Evolutionary conservation across 257 asterid genomes (phyloP).

Genomic region (Parsonsia alboflavescens): DNA sequence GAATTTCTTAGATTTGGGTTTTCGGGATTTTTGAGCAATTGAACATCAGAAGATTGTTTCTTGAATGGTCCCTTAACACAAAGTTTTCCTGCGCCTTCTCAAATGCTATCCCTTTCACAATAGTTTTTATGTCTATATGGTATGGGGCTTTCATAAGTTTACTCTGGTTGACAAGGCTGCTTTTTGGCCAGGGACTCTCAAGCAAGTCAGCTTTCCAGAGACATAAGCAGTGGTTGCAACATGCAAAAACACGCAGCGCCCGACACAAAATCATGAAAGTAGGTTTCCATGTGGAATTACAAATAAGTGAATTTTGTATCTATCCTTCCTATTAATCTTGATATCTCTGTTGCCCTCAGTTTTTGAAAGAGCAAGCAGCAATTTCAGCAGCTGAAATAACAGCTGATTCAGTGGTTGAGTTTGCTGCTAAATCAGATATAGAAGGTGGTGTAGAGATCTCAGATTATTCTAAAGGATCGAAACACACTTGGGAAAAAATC

Average conservation of each 20-base stretch:
- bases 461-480: slow-evolving; percentile 44
- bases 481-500: slow-evolving; percentile 56
- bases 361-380: slow-evolving; percentile 89
- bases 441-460: slow-evolving; percentile 44
- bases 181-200: slow-evolving; percentile 66
- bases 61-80: not conserved
- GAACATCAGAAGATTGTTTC: not conserved
- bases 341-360: slow-evolving; percentile 41
- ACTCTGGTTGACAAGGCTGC: not conserved
- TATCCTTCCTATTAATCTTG: slow-evolving; percentile 15
- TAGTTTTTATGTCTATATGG: not conserved
- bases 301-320: not conserved
- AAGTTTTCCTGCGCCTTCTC: not conserved
- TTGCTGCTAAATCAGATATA: slow-evolving; percentile 54
- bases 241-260: slow-evolving; percentile 95
- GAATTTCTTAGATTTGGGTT: not conserved
- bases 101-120: not conserved
- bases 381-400: slow-evolving; percentile 76
- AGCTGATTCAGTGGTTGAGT: slow-evolving; percentile 68
- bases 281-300: slow-evolving; percentile 23
- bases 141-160: not conserved
- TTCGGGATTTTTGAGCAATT: not conserved
- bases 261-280: slow-evolving; percentile 95
- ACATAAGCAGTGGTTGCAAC: slow-evolving; percentile 89
- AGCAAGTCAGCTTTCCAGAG: slow-evolving; percentile 87